Conservation (phyloP, 192 early-diverging fungal species). For the Coemansia sp. region DNA sequence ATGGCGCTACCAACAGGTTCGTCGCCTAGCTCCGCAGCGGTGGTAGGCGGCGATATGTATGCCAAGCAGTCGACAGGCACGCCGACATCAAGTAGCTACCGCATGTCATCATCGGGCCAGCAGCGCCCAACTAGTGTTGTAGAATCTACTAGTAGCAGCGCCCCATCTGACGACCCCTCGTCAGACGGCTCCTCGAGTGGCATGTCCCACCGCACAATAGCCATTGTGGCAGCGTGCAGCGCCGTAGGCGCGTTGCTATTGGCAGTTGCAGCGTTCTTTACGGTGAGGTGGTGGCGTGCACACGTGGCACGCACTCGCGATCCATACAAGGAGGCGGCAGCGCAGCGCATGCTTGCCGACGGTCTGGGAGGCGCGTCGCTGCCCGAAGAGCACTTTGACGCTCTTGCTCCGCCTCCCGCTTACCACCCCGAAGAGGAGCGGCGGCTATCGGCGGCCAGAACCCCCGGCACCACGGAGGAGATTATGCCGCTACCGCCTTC, state of each 20-base stretch:
- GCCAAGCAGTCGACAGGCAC: background rate
- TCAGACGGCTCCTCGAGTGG: background rate
- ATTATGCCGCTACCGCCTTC: too few relatives aligned
- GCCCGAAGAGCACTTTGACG: background rate
- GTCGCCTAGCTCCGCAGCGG: background rate
- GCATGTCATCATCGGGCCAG: too few relatives aligned
- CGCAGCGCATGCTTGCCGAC: conserved; percentile 9
- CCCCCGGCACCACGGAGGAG: too few relatives aligned
- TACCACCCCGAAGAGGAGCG: too few relatives aligned
- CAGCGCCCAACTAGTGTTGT: too few relatives aligned
- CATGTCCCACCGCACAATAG: background rate
- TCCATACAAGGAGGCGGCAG: conserved; percentile 14
- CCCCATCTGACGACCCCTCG: background rate
- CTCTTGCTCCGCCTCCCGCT: too few relatives aligned
- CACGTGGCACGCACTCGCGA: conserved; percentile 2
- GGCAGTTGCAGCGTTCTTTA: background rate
- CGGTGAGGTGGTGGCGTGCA: conserved; percentile 2
- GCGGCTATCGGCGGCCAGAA: too few relatives aligned
- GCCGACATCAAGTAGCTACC: too few relatives aligned
- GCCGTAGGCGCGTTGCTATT: conserved; percentile 7
- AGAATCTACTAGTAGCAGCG: too few relatives aligned
- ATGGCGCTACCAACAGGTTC: conserved; percentile 1
- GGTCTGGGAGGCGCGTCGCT: conserved; percentile 16
- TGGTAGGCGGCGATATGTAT: conserved; percentile 2
- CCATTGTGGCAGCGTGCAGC: conserved; percentile 11